Conservation (phyloP, 78 protist genomes). For the Chrysochromulina parva region DNA sequence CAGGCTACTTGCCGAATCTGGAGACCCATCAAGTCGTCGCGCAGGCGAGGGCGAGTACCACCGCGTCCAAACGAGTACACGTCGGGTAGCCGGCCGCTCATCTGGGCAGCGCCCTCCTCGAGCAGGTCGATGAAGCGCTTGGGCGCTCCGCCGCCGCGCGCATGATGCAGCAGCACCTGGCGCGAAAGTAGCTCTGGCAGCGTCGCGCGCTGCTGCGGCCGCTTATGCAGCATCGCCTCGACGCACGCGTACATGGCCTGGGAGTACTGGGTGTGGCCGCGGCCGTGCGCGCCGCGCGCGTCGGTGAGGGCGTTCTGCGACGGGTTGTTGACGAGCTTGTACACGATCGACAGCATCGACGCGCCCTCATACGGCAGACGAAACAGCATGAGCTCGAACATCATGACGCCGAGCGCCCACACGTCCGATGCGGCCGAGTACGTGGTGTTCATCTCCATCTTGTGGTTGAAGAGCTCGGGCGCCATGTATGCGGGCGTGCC, state of each 20-base stretch:
- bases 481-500: constrained; percentile 73
- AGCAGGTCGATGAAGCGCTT: neutral
- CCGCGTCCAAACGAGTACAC: neutral
- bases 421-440: constrained; percentile 47
- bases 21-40: neutral
- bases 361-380: constrained; percentile 43
- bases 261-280: neutral
- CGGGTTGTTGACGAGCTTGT: neutral
- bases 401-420: constrained; percentile 47
- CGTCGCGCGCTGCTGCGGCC: constrained; percentile 5
- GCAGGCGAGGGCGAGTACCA: neutral
- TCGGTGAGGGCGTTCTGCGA: neutral
- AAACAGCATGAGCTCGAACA: constrained; percentile 35
- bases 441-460: constrained; percentile 21
- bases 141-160: neutral
- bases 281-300: neutral
- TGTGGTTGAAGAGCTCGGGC: constrained; percentile 26
- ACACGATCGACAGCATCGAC: neutral
- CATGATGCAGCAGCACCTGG: neutral
- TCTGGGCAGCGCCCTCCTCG: neutral
- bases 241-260: neutral
- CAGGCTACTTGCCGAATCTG: neutral
- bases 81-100: neutral
- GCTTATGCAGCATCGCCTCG: constrained; percentile 19
- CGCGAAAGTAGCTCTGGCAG: neutral